phyloP scores from a whole-genome alignment of 371 early-diverging fungal genomes.

The Umbelopsis sp. region DNA sequence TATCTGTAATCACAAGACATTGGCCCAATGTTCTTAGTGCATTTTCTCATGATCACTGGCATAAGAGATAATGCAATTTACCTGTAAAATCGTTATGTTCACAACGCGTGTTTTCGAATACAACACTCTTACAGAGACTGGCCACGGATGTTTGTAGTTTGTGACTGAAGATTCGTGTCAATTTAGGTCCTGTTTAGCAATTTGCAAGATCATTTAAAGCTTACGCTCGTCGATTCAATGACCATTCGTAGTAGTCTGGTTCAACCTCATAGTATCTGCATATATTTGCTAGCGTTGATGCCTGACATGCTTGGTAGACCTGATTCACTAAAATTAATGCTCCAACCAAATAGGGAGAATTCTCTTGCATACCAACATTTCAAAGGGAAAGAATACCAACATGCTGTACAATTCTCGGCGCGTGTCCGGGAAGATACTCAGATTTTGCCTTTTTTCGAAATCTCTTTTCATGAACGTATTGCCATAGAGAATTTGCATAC shows the following conservation, averaged over 20 bases:
- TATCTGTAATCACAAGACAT: constrained; percentile 22
- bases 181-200: background rate
- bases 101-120: constrained; percentile 82
- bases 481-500: background rate
- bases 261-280: constrained; percentile 63
- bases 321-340: constrained; percentile 15
- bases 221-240: constrained; percentile 69
- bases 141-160: background rate
- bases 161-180: background rate
- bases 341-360: background rate
- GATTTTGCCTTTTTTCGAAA: background rate
- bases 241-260: constrained; percentile 77
- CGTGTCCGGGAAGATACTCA: background rate
- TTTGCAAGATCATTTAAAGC: background rate
- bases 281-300: constrained; percentile 29
- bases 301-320: constrained; percentile 36
- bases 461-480: background rate
- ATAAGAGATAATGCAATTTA: constrained; percentile 14
- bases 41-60: background rate
- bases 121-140: constrained; percentile 76
- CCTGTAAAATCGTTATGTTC: constrained; percentile 45
- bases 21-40: background rate
- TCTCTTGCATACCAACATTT: background rate
- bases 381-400: background rate
- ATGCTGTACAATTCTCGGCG: background rate